Conservation (phyloP, 106 monocot genomes). For the Ottelia alismoides region DNA sequence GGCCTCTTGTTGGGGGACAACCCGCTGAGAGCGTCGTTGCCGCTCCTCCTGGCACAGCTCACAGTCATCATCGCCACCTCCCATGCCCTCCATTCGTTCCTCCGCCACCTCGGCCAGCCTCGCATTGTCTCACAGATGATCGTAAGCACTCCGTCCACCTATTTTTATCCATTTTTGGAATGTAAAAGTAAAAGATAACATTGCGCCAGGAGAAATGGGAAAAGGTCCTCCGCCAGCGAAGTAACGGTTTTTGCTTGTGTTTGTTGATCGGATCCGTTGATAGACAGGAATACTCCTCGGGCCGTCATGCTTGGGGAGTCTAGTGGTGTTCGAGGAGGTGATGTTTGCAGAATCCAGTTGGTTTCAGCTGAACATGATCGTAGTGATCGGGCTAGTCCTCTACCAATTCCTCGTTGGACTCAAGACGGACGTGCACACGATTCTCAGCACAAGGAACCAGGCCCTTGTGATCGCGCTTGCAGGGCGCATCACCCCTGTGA, state of each 20-base stretch:
- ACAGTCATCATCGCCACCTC: conserved; percentile 29
- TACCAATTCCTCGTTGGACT: conserved; percentile 12
- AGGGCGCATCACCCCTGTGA: not conserved
- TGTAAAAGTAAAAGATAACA: no score
- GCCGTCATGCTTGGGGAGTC: not conserved
- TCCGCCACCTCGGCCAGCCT: conserved; percentile 36
- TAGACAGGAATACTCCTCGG: conserved; percentile 10
- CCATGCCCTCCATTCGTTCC: conserved; percentile 22
- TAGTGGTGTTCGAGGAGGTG: not conserved
- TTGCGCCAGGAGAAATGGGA: no score
- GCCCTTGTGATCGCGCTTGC: conserved; percentile 1
- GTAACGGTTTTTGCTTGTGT: no score
- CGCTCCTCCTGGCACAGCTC: conserved; percentile 47
- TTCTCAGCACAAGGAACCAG: conserved; percentile 3
- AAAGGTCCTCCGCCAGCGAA: no score
- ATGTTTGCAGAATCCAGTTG: conserved; percentile 2
- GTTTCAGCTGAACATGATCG: conserved; percentile 1
- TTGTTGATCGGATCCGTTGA: no score
- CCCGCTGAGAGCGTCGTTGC: conserved; percentile 42
- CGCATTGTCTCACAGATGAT: conserved; percentile 35
- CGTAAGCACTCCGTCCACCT: no score
- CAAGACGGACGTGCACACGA: conserved; percentile 11
- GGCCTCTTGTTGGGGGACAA: conserved; percentile 34
- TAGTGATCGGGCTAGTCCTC: not conserved
- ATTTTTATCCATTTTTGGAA: no score